Base-by-base conservation (phyloP, 1,139 yeast genomes). In the Kodamaea alishanica region DNA sequence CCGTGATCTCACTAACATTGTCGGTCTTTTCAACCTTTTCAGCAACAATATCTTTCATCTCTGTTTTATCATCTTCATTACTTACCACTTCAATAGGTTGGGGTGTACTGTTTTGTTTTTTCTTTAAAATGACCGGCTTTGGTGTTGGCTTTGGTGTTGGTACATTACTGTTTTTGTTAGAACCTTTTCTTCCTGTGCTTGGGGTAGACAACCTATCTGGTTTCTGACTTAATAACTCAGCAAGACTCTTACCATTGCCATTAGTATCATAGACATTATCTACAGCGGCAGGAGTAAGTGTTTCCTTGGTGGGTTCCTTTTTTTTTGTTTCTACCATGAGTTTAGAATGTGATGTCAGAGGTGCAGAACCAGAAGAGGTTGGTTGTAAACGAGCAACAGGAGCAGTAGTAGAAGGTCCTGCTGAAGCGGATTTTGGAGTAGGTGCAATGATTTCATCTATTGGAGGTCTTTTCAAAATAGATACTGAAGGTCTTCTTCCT, bases 121-220 rank as follows among this genome's bases (percentile, higher is more conserved):
- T 70, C 53, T 67, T 69, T 52, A 70, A 62, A 26, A 70, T 61
- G 2, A 66, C 60, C 1, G 75, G 74, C 41, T 67, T 69, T 6
- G 50, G 52, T 5, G 45, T 46, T 6, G 57, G 60, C 40, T 61
- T 65, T 2, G 65, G 65, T 3, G 54, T 46, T n/a, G 57, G 48
- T 32, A 43, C 54, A 31, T 48, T 53, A 23, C 24, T 34, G 24
- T 39, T 34, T 29, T 46, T 49, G 6, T 57, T 54, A 8, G 55
- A 44, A 28, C 44, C 52, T 30, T 50, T 52, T 32, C 55, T 51
- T 34, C 53, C 35, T 8, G 38, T 37, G 11, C 32, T 9, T 9
- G 11, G 15, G 32, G 26, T 36, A 28, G 34, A 11, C 2, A 30
- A 31, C 23, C 40, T 46, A 22, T 39, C 46, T 5, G 48, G 48